Evolutionary conservation across 2,329 filamentous ascomycete genomes (phyloP).

Genomic region (Aaosphaeria pasadenensis): DNA sequence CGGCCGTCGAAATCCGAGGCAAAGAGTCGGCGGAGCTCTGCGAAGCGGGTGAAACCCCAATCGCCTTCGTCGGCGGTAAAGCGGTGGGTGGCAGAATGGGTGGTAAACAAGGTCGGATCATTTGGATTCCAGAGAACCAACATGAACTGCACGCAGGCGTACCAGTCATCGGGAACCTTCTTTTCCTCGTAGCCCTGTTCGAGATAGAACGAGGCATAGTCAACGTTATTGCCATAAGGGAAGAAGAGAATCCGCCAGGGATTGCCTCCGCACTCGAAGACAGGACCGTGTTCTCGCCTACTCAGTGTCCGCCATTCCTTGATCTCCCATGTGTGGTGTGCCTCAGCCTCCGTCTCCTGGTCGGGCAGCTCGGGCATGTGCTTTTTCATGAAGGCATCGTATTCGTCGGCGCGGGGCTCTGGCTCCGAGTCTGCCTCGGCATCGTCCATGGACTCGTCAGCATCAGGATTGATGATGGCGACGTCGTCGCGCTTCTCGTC

Average conservation of each 20-base stretch:
- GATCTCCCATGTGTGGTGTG: conserved; percentile 81
- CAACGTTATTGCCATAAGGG: conserved; percentile 89
- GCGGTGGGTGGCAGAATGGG: conserved; percentile 83
- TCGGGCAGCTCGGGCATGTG: conserved; percentile 76
- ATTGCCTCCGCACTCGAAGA: conserved; percentile 80
- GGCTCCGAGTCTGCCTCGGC: conserved; percentile 48
- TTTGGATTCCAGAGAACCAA: conserved; percentile 92
- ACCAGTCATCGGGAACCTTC: conserved; percentile 82
- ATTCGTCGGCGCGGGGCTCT: conserved; percentile 57
- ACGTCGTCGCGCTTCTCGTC: conserved; percentile 61
- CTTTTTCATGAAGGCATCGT: conserved; percentile 80
- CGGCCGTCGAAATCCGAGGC: conserved; percentile 69
- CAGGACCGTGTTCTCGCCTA: conserved; percentile 81
- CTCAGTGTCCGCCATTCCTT: conserved; percentile 73
- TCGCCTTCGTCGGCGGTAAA: conserved; percentile 96
- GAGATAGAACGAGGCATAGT: conserved; percentile 91
- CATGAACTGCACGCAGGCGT: conserved; percentile 92
- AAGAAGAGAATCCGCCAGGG: conserved; percentile 98
- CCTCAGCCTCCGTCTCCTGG: conserved; percentile 74
- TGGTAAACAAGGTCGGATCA: conserved; percentile 76
- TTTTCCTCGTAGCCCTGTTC: conserved; percentile 86
- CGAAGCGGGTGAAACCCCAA: conserved; percentile 98
- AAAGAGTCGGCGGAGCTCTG: conserved; percentile 84
- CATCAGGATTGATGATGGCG: conserved; percentile 60
- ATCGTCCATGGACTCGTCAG: conserved; percentile 56